Conservation (phyloP, 768 basidiomycete species). For the Symmetrospora coprosmae region DNA sequence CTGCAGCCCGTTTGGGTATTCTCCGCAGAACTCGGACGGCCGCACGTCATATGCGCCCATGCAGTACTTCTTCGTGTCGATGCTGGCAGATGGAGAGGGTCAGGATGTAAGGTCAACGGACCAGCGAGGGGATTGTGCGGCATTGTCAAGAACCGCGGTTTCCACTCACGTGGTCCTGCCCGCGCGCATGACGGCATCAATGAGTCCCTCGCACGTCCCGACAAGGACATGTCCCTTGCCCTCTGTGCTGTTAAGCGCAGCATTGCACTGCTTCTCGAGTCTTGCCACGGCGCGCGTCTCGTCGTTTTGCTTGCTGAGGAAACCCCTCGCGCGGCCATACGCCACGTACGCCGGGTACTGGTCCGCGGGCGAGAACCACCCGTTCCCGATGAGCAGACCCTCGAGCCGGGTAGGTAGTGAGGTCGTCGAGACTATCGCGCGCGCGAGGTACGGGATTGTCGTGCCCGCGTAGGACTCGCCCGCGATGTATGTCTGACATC, state of each 20-base stretch:
- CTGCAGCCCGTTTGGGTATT: constrained; percentile 79
- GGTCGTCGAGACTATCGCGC: constrained; percentile 29
- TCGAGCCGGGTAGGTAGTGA: constrained; percentile 25
- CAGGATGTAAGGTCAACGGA: constrained; percentile 34
- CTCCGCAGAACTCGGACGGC: constrained; percentile 76
- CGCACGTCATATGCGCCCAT: constrained; percentile 90
- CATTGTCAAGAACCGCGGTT: too few relatives aligned
- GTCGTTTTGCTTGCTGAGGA: constrained; percentile 60
- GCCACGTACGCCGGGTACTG: constrained; percentile 81
- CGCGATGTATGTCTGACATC: constrained; percentile 79
- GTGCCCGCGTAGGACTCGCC: constrained; percentile 97
- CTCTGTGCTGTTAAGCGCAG: constrained; percentile 37
- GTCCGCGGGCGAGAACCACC: constrained; percentile 73
- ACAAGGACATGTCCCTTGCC: constrained; percentile 42
- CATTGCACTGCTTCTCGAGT: constrained; percentile 49
- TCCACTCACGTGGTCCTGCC: constrained; percentile 1
- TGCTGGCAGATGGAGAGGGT: constrained; percentile 39
- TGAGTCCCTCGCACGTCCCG: constrained; percentile 50
- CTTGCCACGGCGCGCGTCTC: constrained; percentile 50
- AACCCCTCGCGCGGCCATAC: constrained; percentile 61
- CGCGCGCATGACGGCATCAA: constrained; percentile 39
- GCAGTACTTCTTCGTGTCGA: constrained; percentile 58
- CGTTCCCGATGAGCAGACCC: constrained; percentile 87
- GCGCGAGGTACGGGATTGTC: constrained; percentile 90
- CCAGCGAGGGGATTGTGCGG: constrained; percentile 34